These are phyloP conservation scores for Cynanchum wilfordii DNA, from an alignment of 257 asterid species.

Conservation along the genomic window DNA sequence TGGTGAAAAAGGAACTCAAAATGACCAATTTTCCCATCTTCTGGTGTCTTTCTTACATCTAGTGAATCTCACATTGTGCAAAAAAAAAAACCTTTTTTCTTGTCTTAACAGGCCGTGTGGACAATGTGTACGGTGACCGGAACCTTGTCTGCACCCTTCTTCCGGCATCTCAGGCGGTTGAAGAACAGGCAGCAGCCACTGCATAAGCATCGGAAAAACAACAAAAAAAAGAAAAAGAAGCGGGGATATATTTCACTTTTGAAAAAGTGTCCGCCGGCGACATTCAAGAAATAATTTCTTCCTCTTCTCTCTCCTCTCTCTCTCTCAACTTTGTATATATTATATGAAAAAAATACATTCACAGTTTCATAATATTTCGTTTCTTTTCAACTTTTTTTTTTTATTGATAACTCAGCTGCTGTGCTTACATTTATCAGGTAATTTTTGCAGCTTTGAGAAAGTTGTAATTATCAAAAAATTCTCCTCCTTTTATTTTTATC, in stretches of 20 bases:
- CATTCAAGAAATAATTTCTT: conserved; percentile 10
- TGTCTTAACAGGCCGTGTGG: conserved; percentile 67
- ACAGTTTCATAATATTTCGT: too few relatives aligned
- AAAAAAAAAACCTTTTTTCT: background rate
- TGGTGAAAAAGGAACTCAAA: too few relatives aligned
- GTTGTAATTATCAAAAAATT: conserved; percentile 25
- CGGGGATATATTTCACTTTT: too few relatives aligned
- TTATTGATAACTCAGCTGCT: conserved; percentile 27
- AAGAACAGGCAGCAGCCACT: conserved; percentile 78
- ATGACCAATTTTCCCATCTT: too few relatives aligned
- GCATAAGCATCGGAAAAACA: conserved; percentile 43
- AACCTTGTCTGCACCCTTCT: conserved; percentile 96
- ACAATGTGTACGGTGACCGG: conserved; percentile 98
- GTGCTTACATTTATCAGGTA: conserved; percentile 32
- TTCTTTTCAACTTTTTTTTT: conserved; percentile 20
- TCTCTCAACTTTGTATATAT: conserved; percentile 37
- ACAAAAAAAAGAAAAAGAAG: too few relatives aligned
- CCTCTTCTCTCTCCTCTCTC: conserved; percentile 1
- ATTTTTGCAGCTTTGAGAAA: conserved; percentile 28
- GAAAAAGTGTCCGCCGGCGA: too few relatives aligned
- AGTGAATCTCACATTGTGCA: too few relatives aligned
- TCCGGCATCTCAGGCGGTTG: conserved; percentile 74
- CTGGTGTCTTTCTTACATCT: too few relatives aligned
- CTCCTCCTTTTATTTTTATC: too few relatives aligned
- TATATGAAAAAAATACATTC: background rate